Evolutionary conservation across 2,329 filamentous ascomycete genomes (phyloP).

Genomic region (Neurospora crassa): DNA sequence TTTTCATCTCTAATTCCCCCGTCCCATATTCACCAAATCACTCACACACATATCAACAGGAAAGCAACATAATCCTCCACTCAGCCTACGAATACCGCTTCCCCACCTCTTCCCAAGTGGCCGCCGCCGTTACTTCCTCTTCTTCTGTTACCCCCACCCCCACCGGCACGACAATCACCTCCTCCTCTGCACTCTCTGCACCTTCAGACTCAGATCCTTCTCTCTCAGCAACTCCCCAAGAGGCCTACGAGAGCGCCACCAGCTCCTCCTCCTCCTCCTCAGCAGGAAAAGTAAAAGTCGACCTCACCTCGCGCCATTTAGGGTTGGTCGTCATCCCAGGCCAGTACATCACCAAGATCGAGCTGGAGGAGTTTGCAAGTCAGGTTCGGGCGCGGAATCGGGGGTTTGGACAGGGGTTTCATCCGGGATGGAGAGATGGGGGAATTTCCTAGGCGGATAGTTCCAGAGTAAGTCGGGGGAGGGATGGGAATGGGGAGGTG

Average conservation of each 20-base stretch:
- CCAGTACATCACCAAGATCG: conserved; percentile 75
- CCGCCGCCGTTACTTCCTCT: conserved; percentile 37
- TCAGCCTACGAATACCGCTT: conserved; percentile 83
- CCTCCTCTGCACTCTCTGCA: conserved; percentile 55
- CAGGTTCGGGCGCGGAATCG: conserved; percentile 28
- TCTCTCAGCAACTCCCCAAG: neutral
- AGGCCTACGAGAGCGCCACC: conserved; percentile 3
- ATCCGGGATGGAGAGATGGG: neutral
- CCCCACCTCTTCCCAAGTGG: conserved; percentile 45
- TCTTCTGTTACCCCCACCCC: conserved; percentile 34
- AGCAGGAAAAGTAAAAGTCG: conserved; percentile 43
- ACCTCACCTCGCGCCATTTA: conserved; percentile 78
- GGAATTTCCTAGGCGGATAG: neutral
- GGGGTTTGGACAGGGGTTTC: neutral
- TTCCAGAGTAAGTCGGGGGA: neutral
- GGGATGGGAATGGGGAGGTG: neutral
- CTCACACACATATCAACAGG: conserved; percentile 37
- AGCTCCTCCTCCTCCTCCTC: conserved; percentile 13
- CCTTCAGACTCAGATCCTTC: conserved; percentile 24
- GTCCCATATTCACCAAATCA: too few relatives aligned
- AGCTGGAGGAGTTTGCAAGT: conserved; percentile 67
- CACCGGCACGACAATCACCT: conserved; percentile 73
- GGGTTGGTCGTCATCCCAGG: conserved; percentile 87
- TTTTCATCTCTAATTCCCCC: too few relatives aligned
- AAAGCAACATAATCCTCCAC: conserved; percentile 78